Percentiles rank a stretch among this genome's conserved stretches.
Conservation (phyloP, 2,329 filamentous ascomycete species). For the Didymella keratinophila region DNA sequence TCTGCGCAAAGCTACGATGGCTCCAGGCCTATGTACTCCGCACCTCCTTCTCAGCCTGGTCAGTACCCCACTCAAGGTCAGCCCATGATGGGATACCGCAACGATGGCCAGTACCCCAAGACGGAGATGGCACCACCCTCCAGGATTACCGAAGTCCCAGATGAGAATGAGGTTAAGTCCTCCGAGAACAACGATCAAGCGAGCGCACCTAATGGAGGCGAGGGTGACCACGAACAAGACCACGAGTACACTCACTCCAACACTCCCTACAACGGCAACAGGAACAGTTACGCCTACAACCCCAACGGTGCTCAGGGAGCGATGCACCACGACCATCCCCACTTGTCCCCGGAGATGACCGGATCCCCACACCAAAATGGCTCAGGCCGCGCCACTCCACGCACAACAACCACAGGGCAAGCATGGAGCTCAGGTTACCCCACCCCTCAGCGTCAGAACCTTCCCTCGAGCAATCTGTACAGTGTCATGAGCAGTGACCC, state of each 20-base stretch:
- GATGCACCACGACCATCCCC: conserved; percentile 74
- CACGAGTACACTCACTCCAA: conserved; percentile 87
- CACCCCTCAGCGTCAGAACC: conserved; percentile 75
- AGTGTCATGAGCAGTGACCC: conserved; percentile 88
- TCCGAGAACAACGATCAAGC: conserved; percentile 58
- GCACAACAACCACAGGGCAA: conserved; percentile 75
- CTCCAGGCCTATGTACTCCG: conserved; percentile 80
- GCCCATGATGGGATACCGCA: conserved; percentile 69
- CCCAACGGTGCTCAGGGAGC: conserved; percentile 70
- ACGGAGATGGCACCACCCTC: conserved; percentile 88
- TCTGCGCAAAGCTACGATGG: conserved; percentile 76
- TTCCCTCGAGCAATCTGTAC: conserved; percentile 82
- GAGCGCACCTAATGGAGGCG: conserved; percentile 67
- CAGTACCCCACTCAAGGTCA: conserved; percentile 72
- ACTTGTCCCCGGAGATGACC: conserved; percentile 82
- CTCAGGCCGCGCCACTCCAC: conserved; percentile 84
- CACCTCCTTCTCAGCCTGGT: conserved; percentile 69
- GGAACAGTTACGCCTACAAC: conserved; percentile 79
- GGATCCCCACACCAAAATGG: conserved; percentile 83
- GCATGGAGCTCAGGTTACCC: conserved; percentile 76
- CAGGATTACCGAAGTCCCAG: conserved; percentile 66
- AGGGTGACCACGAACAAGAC: conserved; percentile 77
- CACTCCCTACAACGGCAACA: conserved; percentile 73
- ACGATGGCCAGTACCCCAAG: conserved; percentile 69
- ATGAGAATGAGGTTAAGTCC: conserved; percentile 70